phyloP scores from a whole-genome alignment of 495 filamentous ascomycete species.

The Pyrenopolyporus hunteri region DNA sequence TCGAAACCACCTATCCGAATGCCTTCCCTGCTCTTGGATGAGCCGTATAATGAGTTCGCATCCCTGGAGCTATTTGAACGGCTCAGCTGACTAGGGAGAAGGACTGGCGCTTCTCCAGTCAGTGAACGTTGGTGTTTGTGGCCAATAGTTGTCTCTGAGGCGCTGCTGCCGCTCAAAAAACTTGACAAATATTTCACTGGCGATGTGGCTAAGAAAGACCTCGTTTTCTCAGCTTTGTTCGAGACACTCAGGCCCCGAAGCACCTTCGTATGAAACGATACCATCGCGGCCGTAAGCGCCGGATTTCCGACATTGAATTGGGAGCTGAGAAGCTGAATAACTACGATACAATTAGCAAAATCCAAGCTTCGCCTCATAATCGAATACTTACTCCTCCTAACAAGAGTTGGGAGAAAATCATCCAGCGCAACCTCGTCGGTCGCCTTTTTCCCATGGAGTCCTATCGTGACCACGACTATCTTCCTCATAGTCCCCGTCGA shows the following conservation, averaged over 20 bases:
- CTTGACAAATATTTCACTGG: constrained; percentile 91
- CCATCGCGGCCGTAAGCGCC: constrained; percentile 64
- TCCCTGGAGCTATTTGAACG: constrained; percentile 53
- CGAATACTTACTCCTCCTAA: constrained; percentile 63
- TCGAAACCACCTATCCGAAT: constrained; percentile 49
- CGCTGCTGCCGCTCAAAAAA: constrained; percentile 66
- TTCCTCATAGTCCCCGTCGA: constrained; percentile 48
- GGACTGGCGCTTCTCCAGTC: constrained; percentile 43
- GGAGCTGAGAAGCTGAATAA: constrained; percentile 68
- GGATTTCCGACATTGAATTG: constrained; percentile 73
- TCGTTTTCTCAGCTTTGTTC: constrained; percentile 64
- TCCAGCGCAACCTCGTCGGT: constrained; percentile 71
- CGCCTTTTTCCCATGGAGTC: constrained; percentile 65
- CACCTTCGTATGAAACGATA: constrained; percentile 74
- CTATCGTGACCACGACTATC: constrained; percentile 63
- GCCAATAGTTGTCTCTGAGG: constrained; percentile 33
- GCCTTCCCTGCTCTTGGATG: constrained; percentile 56
- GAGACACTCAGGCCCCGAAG: constrained; percentile 72
- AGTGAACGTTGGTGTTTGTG: constrained; percentile 50
- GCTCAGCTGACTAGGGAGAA: constrained; percentile 42
- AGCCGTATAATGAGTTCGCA: constrained; percentile 50
- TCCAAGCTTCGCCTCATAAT: neutral
- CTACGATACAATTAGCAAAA: constrained; percentile 44
- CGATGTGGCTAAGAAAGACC: constrained; percentile 73
- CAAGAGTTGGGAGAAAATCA: constrained; percentile 71